Conservation (phyloP, 1,284 basidiomycete species). For the Boletellus dicymbophilus region DNA sequence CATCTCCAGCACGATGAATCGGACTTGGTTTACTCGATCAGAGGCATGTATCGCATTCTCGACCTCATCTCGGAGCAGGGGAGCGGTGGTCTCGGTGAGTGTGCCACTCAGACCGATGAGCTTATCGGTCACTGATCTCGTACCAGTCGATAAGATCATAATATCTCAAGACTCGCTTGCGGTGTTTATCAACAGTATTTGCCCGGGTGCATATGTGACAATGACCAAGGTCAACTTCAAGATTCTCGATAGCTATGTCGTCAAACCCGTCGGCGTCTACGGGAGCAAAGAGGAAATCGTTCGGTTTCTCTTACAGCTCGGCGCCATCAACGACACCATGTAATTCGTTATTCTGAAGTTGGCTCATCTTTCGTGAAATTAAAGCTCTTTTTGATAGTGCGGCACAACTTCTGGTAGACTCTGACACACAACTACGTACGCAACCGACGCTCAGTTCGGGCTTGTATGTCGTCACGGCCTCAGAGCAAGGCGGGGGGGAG, state of each 20-base stretch:
- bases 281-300: conserved; percentile 53
- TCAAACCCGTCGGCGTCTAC: conserved; percentile 57
- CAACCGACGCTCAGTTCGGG: conserved; percentile 47
- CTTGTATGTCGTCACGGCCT: conserved; percentile 43
- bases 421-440: conserved; percentile 17
- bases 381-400: conserved; percentile 9
- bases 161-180: conserved; percentile 49
- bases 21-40: conserved; percentile 33
- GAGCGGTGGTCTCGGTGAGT: conserved; percentile 50
- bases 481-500: conserved; percentile 1
- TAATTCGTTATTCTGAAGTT: conserved; percentile 22
- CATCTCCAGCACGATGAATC: conserved; percentile 13
- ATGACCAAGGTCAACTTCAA: conserved; percentile 56
- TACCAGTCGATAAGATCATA: conserved; percentile 57
- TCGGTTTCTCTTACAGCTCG: conserved; percentile 39
- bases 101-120: not conserved
- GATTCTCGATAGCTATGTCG: conserved; percentile 40
- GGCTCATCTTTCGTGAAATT: not conserved
- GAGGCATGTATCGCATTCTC: conserved; percentile 51
- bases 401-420: conserved; percentile 22
- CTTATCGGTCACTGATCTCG: not conserved
- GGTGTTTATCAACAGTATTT: conserved; percentile 44
- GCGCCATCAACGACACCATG: conserved; percentile 38
- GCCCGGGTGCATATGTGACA: conserved; percentile 45
- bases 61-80: conserved; percentile 53